Conservation (phyloP, 2,329 filamentous ascomycete species). For the Orbilia javanica region DNA sequence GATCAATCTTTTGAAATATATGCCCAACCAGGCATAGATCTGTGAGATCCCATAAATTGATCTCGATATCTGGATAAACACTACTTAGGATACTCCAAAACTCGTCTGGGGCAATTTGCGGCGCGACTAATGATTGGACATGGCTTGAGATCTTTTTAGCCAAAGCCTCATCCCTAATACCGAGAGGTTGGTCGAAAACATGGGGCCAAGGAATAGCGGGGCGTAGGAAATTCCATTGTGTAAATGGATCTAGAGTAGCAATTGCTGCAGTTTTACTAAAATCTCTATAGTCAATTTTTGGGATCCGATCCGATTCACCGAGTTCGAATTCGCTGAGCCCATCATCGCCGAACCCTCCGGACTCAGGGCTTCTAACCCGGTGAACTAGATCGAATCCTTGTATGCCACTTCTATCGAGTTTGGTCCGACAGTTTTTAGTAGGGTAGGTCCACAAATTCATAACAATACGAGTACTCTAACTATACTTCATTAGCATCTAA, state of each 20-base stretch:
- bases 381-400: no score
- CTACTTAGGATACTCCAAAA: neutral
- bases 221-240: slow-evolving; percentile 2
- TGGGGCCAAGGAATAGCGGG: slow-evolving; percentile 13
- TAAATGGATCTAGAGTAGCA: neutral
- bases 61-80: neutral
- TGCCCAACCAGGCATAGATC: slow-evolving; percentile 8
- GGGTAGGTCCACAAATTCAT: no score
- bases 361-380: no score
- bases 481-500: no score
- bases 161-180: neutral
- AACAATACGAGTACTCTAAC: no score
- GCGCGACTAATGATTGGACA: slow-evolving; percentile 11
- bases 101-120: neutral
- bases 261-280: neutral
- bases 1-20: slow-evolving; percentile 4
- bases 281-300: neutral
- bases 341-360: neutral
- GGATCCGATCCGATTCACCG: neutral
- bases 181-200: neutral
- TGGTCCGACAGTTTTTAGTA: no score
- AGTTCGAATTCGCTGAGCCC: neutral
- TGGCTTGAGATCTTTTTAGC: slow-evolving; percentile 11
- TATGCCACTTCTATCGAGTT: no score
- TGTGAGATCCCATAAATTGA: slow-evolving; percentile 25